Evolutionary conservation across 2,329 filamentous ascomycete genomes (phyloP), one percentile per base, ranked within the genome.

Genomic region (Akanthomyces dipterigenus): DNA sequence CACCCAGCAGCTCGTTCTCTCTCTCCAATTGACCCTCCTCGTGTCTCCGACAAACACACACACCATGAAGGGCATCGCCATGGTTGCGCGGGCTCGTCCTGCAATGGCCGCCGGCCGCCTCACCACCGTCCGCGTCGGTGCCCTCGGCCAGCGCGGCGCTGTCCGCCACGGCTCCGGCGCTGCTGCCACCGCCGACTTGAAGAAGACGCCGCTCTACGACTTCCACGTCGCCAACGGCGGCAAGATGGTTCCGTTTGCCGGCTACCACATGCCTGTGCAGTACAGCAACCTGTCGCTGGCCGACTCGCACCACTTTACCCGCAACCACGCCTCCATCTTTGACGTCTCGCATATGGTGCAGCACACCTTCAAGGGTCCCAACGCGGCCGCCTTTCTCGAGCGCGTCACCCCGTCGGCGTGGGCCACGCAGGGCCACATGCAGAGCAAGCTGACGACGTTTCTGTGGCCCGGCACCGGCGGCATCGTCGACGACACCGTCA

Each of bases 341-440:
- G 95, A 99, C 75, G 95, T 98, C 60, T 89, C 89, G 73, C 95
- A 98, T 78, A 98, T 98, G 93, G 92, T 88, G 65, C 93, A 96
- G 78, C 92, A 96, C 74, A 83, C 87, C 66, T 86, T 99, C 72
- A 85, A 85, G 56, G 95, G 95, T 0, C 86, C 91, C 7, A 89
- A 89, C 38, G 93, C 91, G 5, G 82, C 88, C 28, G 84, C 84
- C 5, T 95, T 98, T 72, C 83, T 99, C 40, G 87, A 96, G 79
- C 86, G 80, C 66, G 80, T 99, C 64, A 96, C 93, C 0, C 95
- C 95, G 0, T 87, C 88, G 14, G 85, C 86, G 49, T 80, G 95
- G 55, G 79, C 81, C 53, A 78, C 80, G 38, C 82, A 96, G 63
- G 77, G 78, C 31, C 72, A 78, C 46, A 86, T 91, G 77, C 82